Conservation (phyloP, 2,329 filamentous ascomycete genomes). For the Xylaria hypoxylon region DNA sequence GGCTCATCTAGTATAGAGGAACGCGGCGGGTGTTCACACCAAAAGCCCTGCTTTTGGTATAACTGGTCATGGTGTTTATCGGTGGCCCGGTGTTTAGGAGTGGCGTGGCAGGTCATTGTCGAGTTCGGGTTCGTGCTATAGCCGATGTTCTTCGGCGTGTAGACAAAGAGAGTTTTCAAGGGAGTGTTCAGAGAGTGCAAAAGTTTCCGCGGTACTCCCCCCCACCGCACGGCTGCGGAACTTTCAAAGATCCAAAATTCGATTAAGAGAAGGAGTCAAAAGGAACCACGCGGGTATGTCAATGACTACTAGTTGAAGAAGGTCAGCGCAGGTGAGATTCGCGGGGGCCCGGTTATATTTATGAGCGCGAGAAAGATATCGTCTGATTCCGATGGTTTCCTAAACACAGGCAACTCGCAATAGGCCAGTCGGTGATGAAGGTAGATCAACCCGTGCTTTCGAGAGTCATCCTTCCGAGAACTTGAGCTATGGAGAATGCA, state of each 20-base stretch:
- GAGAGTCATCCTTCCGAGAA: not conserved
- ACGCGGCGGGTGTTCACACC: not conserved
- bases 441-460: not conserved
- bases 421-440: not conserved
- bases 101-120: conserved; percentile 7
- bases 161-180: not conserved
- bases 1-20: not conserved
- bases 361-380: not conserved
- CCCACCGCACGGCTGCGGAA: not conserved
- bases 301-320: conserved; percentile 8
- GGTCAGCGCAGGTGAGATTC: not conserved
- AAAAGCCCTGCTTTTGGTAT: not conserved
- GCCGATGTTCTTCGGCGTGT: not conserved
- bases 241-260: conserved; percentile 2
- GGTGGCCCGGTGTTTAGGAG: not conserved
- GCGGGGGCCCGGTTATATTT: not conserved
- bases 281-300: not conserved
- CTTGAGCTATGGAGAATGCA: not conserved
- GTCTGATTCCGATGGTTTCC: not conserved
- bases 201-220: not conserved
- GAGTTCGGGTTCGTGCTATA: not conserved
- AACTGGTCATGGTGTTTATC: not conserved
- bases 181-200: not conserved
- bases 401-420: not conserved
- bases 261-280: not conserved